Evolutionary conservation across 306 rosid genomes (phyloP).

Genomic region (Glycyrrhiza uralensis): DNA sequence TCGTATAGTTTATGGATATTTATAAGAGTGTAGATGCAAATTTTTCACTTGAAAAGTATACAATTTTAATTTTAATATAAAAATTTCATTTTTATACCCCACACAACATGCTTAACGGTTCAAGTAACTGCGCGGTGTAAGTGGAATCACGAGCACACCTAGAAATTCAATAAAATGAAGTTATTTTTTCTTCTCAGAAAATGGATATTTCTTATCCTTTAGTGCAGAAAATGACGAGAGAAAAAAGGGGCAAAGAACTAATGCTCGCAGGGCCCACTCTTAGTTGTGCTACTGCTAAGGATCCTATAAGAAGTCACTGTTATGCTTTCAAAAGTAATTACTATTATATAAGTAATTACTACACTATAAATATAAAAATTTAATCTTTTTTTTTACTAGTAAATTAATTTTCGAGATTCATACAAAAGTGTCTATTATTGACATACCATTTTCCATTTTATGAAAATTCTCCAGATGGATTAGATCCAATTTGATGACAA

Average conservation of each 20-base stretch:
- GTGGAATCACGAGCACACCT: constrained; percentile 10
- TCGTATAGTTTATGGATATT: too few relatives aligned
- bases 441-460: not conserved
- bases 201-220: not conserved
- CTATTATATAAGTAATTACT: not conserved
- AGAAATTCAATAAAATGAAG: not conserved
- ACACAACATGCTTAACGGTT: not conserved
- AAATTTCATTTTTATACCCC: too few relatives aligned
- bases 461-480: not conserved
- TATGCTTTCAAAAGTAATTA: not conserved
- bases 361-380: not conserved
- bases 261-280: constrained; percentile 11
- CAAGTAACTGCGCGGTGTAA: not conserved
- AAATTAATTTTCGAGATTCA: not conserved
- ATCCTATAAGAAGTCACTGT: constrained; percentile 14
- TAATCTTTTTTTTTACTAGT: not conserved
- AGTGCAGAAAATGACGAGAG: constrained; percentile 2
- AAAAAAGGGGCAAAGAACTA: not conserved
- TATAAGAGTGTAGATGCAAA: too few relatives aligned
- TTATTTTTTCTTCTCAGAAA: not conserved
- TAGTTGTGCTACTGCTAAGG: not conserved
- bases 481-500: not conserved
- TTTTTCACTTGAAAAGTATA: too few relatives aligned
- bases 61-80: too few relatives aligned
- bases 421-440: not conserved